Evolutionary conservation across 495 filamentous ascomycete species (phyloP).

Genomic region (Penicillium taxi): DNA sequence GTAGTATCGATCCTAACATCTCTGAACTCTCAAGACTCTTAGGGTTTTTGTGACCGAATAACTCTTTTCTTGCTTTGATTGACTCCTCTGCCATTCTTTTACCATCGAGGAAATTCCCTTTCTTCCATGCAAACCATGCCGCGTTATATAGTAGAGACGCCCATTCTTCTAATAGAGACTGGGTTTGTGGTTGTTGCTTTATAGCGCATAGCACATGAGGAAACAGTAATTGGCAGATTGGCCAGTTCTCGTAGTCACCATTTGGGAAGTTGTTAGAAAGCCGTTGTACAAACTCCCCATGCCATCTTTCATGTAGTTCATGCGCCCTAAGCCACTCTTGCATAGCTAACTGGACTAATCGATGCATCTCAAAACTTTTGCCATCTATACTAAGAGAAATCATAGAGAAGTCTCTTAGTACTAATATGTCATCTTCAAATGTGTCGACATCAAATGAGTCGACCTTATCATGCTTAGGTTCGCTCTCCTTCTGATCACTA

Average conservation of each 20-base stretch:
- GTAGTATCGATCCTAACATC: not conserved
- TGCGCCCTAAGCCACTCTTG: not conserved
- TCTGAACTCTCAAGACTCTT: not conserved
- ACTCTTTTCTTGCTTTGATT: not conserved
- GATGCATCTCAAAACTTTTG: not conserved
- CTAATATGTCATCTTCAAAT: conserved; percentile 1
- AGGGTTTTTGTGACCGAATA: not conserved
- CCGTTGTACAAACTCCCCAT: not conserved
- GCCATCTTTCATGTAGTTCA: not conserved
- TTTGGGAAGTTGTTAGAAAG: not conserved
- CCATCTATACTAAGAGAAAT: not conserved
- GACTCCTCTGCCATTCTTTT: conserved; percentile 1
- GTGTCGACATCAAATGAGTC: not conserved
- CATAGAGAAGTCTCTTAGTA: not conserved
- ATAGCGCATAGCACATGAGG: not conserved
- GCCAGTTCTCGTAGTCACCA: not conserved
- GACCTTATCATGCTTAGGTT: conserved; percentile 64
- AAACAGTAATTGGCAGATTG: conserved; percentile 1
- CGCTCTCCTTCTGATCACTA: conserved; percentile 3
- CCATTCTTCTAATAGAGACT: not conserved
- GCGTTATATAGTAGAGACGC: not conserved
- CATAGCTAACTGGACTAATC: not conserved
- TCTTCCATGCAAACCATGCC: not conserved
- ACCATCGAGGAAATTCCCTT: not conserved
- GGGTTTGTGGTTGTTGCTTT: not conserved